Conservation (phyloP, 768 basidiomycete species). For the Chiua virens region DNA sequence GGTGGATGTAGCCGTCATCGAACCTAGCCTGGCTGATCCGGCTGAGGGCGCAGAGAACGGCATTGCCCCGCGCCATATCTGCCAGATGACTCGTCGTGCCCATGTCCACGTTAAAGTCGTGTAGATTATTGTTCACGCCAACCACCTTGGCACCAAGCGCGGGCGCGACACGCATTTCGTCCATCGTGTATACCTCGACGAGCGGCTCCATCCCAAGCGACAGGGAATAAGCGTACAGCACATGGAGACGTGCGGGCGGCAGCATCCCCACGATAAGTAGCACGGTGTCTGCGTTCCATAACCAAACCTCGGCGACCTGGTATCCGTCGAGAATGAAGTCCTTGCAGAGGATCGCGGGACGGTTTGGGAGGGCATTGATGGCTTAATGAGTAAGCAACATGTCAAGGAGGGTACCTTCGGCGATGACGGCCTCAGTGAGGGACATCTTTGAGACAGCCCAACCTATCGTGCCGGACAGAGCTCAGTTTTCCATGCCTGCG, state of each 20-base stretch:
- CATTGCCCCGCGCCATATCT: constrained; percentile 79
- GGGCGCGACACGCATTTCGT: too few relatives aligned
- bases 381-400: constrained; percentile 89
- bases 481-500: constrained; percentile 86
- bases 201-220: constrained; percentile 95
- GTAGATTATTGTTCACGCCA: too few relatives aligned
- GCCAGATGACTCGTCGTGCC: constrained; percentile 74
- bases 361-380: constrained; percentile 78
- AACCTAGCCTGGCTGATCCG: too few relatives aligned
- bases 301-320: constrained; percentile 89
- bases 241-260: constrained; percentile 60
- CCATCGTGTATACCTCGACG: constrained; percentile 95
- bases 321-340: constrained; percentile 97
- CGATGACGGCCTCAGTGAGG: constrained; percentile 96
- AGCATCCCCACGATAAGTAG: constrained; percentile 99
- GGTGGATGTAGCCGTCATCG: too few relatives aligned
- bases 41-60: constrained; percentile 88
- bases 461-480: constrained; percentile 20
- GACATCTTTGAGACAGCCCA: constrained; percentile 82
- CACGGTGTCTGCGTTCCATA: constrained; percentile 99
- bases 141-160: too few relatives aligned
- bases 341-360: constrained; percentile 95
- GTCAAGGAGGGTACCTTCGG: constrained; percentile 91
- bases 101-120: too few relatives aligned
- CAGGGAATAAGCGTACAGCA: constrained; percentile 77